phyloP scores from a whole-genome alignment of 2,329 filamentous ascomycete genomes.

The Fusarium sp. region DNA sequence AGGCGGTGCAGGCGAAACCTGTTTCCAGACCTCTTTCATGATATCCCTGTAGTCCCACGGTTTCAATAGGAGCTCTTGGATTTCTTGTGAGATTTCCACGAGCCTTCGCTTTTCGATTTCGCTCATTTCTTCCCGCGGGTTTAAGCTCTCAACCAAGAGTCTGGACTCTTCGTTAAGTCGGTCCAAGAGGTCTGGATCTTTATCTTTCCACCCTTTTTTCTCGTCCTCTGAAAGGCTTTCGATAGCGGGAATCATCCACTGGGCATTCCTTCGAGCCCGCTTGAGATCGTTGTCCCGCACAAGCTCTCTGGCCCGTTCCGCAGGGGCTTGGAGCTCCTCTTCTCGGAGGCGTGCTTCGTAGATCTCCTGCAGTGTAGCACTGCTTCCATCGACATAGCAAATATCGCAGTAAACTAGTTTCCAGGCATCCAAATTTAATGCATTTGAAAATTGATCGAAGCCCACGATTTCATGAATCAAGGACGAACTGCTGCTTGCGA shows the following conservation, averaged over 20 bases:
- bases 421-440: background rate
- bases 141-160: background rate
- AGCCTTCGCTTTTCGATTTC: background rate
- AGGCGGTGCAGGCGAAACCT: conserved; percentile 27
- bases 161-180: background rate
- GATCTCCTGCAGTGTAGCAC: background rate
- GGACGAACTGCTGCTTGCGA: background rate
- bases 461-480: background rate
- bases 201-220: background rate
- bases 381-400: background rate
- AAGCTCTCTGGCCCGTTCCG: background rate
- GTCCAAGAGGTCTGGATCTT: background rate
- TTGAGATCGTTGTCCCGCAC: accelerated
- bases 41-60: background rate
- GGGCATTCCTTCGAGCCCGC: background rate
- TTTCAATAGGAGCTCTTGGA: background rate
- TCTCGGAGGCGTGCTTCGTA: background rate
- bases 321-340: background rate
- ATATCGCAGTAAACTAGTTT: background rate
- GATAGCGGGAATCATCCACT: background rate
- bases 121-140: accelerated
- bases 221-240: background rate
- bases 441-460: background rate
- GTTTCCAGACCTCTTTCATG: conserved; percentile 7
- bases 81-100: background rate